Conservation (phyloP, 176 grass and related monocot genomes). For the Carex cristatella region DNA sequence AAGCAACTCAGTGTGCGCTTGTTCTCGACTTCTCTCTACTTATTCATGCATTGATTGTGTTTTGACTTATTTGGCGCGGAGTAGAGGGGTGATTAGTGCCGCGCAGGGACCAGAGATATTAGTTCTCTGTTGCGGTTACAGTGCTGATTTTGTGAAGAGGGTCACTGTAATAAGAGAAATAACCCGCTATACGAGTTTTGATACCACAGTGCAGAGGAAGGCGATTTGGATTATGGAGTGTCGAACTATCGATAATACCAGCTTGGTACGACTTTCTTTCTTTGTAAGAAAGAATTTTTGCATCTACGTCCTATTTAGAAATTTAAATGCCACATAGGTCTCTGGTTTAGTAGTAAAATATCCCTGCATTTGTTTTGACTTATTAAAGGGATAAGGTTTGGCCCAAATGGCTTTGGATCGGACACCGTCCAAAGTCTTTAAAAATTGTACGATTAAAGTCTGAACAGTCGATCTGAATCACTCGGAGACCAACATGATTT, state of each 20-base stretch:
- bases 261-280: background rate
- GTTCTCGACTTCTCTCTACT: background rate
- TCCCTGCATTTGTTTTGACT: too few species aligned
- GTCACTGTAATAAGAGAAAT: background rate
- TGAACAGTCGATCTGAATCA: too few species aligned
- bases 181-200: background rate
- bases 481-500: too few species aligned
- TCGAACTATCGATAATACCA: background rate
- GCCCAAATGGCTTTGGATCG: too few species aligned
- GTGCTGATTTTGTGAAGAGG: background rate
- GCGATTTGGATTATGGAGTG: background rate
- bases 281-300: background rate
- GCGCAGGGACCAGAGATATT: background rate
- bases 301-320: too few species aligned
- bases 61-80: background rate
- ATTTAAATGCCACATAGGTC: too few species aligned
- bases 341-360: too few species aligned
- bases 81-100: background rate
- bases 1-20: background rate
- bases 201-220: background rate
- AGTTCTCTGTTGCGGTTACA: background rate
- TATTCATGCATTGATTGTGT: background rate
- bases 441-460: too few species aligned
- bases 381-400: too few species aligned
- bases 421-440: too few species aligned